Percentiles rank a stretch among this genome's conserved stretches.
Evolutionary conservation across 306 rosid genomes (phyloP).

Genomic region (Glycyrrhiza uralensis): DNA sequence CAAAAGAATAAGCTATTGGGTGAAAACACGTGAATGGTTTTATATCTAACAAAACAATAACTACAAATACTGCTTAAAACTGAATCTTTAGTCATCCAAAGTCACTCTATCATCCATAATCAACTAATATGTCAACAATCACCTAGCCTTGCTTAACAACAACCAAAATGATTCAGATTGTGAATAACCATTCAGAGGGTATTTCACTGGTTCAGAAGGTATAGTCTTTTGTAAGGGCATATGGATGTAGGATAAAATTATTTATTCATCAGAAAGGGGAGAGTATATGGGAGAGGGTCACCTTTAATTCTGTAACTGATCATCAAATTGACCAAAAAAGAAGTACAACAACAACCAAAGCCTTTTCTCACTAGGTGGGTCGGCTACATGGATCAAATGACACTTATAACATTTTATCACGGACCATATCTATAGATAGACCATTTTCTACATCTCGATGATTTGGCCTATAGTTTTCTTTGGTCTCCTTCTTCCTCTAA

Average conservation of each 20-base stretch:
- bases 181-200: background rate
- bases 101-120: background rate
- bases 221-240: background rate
- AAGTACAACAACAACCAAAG: no score
- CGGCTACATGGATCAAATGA: no score
- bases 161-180: conserved; percentile 3
- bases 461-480: no score
- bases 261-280: background rate
- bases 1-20: background rate
- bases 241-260: background rate
- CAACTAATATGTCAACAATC: background rate
- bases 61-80: background rate
- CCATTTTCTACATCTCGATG: no score
- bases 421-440: no score
- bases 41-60: background rate
- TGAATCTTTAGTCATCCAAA: background rate
- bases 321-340: background rate
- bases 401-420: no score
- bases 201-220: background rate
- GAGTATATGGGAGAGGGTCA: background rate
- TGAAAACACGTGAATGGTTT: background rate
- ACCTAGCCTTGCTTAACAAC: background rate
- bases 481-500: no score
- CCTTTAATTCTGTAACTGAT: background rate
- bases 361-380: no score